Evolutionary conservation across 176 grass and related monocot species (phyloP).

Genomic region (Triticum timopheevii): DNA sequence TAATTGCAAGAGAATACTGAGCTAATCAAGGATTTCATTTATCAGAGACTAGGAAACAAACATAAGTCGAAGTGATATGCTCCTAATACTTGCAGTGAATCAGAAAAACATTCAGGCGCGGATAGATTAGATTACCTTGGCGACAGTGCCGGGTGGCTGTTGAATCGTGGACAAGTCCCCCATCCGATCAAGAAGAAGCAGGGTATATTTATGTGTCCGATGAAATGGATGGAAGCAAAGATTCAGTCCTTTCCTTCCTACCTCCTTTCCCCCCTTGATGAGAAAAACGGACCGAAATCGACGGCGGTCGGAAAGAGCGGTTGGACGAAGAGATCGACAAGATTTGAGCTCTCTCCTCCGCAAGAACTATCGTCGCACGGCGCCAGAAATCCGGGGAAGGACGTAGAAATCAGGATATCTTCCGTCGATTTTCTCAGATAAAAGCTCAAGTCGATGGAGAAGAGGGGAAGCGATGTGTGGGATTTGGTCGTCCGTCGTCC

Average conservation of each 20-base stretch:
- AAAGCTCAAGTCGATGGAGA: neutral
- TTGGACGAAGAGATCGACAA: neutral
- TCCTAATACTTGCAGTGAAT: neutral
- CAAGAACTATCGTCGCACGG: neutral
- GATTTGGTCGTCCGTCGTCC: neutral
- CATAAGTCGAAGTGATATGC: neutral
- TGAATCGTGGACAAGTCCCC: slow-evolving; percentile 34
- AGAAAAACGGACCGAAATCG: too few species aligned
- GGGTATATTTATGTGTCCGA: too few species aligned
- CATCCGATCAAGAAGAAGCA: slow-evolving; percentile 6
- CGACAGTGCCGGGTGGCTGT: neutral
- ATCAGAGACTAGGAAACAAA: too few species aligned
- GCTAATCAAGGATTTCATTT: neutral
- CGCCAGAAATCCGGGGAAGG: neutral
- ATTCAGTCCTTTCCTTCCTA: neutral
- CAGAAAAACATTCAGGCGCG: neutral
- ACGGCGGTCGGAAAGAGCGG: too few species aligned
- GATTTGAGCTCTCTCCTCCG: neutral
- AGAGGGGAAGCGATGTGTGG: neutral
- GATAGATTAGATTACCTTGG: slow-evolving; percentile 27
- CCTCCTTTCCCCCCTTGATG: too few species aligned
- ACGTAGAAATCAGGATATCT: neutral
- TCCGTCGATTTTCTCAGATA: neutral
- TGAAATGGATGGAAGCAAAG: too few species aligned
- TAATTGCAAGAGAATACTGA: too few species aligned